A percentile compares a stretch with the other conserved stretches of the same genome.
These are phyloP conservation scores for Lactarius indigo DNA, from an alignment of 768 basidiomycete species.

Conservation along the genomic window DNA sequence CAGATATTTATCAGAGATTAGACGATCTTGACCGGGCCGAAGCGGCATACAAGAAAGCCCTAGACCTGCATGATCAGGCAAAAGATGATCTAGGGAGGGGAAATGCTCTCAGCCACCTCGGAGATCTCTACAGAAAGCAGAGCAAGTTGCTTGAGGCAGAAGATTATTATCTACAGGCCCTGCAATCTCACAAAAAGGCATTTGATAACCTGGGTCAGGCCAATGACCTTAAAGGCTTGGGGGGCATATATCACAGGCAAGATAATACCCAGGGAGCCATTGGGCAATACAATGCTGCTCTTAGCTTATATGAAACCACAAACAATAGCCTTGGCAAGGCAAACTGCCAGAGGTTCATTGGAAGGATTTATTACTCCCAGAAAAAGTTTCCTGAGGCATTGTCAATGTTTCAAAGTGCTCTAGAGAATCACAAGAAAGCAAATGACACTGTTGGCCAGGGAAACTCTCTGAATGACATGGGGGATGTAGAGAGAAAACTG, in stretches of 20 bases:
- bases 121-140: constrained; percentile 18
- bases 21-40: constrained; percentile 10
- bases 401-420: constrained; percentile 13
- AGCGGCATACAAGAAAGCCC: constrained; percentile 2
- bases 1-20: constrained; percentile 14
- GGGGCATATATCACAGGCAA: constrained; percentile 9
- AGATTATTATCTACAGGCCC: constrained; percentile 1
- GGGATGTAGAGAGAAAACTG: constrained; percentile 15
- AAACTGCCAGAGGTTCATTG: constrained; percentile 15
- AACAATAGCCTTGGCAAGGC: constrained; percentile 16
- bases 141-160: constrained; percentile 14
- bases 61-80: constrained; percentile 7
- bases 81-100: constrained; percentile 20
- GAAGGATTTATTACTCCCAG: constrained; percentile 6
- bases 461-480: constrained; percentile 11
- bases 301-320: neutral
- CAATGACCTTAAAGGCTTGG: constrained; percentile 24
- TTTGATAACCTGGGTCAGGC: constrained; percentile 21
- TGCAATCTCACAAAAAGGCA: constrained; percentile 11
- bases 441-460: constrained; percentile 18
- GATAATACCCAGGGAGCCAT: neutral
- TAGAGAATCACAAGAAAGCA: constrained; percentile 8
- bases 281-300: constrained; percentile 5
- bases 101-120: constrained; percentile 18
- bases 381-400: neutral